A percentile compares a stretch with the other conserved stretches of the same genome.
phyloP scores from a whole-genome alignment of 176 grass and related monocot species.

The Lolium rigidum region DNA sequence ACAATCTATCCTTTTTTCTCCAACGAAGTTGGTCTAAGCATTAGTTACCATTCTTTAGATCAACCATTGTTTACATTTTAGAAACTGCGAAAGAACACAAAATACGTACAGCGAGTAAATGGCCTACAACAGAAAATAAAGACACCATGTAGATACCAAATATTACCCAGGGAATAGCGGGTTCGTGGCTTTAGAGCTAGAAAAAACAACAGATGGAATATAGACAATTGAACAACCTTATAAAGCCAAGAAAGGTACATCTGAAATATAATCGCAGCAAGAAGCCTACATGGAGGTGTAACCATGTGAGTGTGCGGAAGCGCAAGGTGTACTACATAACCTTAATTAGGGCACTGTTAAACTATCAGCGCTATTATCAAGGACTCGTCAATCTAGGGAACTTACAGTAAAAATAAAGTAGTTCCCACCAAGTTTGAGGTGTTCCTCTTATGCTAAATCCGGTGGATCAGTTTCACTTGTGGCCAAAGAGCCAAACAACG shows the following conservation, averaged over 20 bases:
- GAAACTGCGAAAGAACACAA: not conserved
- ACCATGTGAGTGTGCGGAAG: not conserved
- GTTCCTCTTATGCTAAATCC: not conserved
- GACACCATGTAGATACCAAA: not conserved
- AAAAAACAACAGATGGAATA: too few relatives aligned
- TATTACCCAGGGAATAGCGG: not conserved
- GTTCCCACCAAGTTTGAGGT: not conserved
- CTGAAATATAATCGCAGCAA: not conserved
- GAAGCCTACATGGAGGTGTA: not conserved
- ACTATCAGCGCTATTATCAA: not conserved
- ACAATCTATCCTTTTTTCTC: not conserved
- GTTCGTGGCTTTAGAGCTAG: not conserved
- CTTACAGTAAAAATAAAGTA: not conserved
- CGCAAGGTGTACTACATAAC: not conserved
- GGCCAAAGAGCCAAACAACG: not conserved
- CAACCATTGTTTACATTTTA: not conserved
- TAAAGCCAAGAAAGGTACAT: too few relatives aligned
- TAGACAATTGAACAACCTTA: too few relatives aligned
- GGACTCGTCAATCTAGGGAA: constrained; percentile 5
- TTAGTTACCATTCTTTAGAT: not conserved
- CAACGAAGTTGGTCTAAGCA: not conserved
- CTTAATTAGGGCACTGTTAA: constrained; percentile 11
- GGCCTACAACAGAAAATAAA: constrained; percentile 15
- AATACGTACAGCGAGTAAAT: not conserved
- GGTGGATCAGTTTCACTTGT: constrained; percentile 1